Base-by-base conservation (phyloP, 805 yeast species). In the Candida pseudofarinosa region DNA sequence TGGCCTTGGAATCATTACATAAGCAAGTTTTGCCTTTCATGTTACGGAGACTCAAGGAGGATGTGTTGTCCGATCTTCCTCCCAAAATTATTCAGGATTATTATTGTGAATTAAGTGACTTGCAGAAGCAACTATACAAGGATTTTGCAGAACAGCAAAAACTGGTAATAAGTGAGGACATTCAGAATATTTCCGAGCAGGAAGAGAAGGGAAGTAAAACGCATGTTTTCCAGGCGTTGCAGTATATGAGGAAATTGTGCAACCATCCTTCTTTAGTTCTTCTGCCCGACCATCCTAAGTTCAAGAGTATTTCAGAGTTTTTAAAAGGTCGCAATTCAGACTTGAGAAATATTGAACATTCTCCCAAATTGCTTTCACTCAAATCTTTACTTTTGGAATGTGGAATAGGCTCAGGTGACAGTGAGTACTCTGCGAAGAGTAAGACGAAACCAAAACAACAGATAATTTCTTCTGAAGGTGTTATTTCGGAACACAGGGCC, bases 71-170 rank as follows among this genome's bases (percentile, higher is more conserved):
- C 1, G 99, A 93, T 61, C 73, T 93, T 52, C 99, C 99, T 7
- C 99, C 99, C 33, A 93, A 93, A 65, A 93, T 95, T 53, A 93
- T 93, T 52, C 99, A 93, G 62, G 99, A 93, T 68, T 91, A 93
- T 63, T 93, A 93, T 62, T 93, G 99, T 69, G 98, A 93, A 52
- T 73, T 95, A 48, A 88, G 96, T 53, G 96, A 88, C 49, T 69
- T 89, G 44, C 99, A 93, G 61, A 85, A 83, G 56, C 85, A 83
- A 53, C 71, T 93, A 37, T 95, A 93, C 68, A 85, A 81, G 46
- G 95, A 88, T 61, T 93, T 93, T 66, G 89, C 93, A 7, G 80
- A 77, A 54, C 87, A 86, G 58, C 97, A 93, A 56, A 88, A 87
- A 61, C 65, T 75, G 3, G 69, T 77, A 1, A 89, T 90, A 3